Percentiles rank a stretch among this genome's conserved stretches.
phyloP scores from a whole-genome alignment of 805 yeast genomes.

The Candida verbasci region DNA sequence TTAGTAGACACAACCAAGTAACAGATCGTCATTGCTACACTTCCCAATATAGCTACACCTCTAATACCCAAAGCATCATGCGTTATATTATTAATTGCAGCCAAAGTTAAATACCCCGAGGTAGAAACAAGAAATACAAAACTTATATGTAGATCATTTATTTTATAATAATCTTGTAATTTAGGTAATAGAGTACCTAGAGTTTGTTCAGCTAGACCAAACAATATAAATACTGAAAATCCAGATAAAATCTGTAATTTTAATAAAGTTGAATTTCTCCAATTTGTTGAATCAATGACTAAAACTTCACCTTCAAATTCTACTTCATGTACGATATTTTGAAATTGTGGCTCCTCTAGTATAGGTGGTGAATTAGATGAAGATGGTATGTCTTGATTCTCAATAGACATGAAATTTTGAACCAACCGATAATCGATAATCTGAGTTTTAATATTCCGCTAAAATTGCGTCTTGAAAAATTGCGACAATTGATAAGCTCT shows the following conservation, averaged over 20 bases:
- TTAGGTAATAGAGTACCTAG: constrained; percentile 57
- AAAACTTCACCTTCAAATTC: constrained; percentile 24
- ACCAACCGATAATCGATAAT: too few relatives aligned
- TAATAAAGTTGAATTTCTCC: constrained; percentile 32
- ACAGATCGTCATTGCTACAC: constrained; percentile 27
- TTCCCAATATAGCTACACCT: constrained; percentile 39
- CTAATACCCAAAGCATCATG: constrained; percentile 45
- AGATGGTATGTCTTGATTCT: neutral
- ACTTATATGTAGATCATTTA: constrained; percentile 47
- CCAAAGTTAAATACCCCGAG: constrained; percentile 52
- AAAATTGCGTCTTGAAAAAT: too few relatives aligned
- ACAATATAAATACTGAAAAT: constrained; percentile 36
- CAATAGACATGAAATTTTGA: neutral
- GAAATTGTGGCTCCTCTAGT: neutral
- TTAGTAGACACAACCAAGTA: constrained; percentile 35
- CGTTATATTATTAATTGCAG: constrained; percentile 41
- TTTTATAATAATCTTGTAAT: constrained; percentile 42
- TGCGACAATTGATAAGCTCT: neutral
- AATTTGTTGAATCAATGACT: constrained; percentile 35
- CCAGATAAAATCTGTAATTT: constrained; percentile 41
- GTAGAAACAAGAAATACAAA: constrained; percentile 49
- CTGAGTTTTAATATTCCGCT: too few relatives aligned
- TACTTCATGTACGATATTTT: constrained; percentile 9
- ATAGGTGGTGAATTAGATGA: neutral
- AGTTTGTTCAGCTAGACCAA: constrained; percentile 60